Conservation (phyloP, 805 yeast genomes). For the Suhomyces pyralidae region DNA sequence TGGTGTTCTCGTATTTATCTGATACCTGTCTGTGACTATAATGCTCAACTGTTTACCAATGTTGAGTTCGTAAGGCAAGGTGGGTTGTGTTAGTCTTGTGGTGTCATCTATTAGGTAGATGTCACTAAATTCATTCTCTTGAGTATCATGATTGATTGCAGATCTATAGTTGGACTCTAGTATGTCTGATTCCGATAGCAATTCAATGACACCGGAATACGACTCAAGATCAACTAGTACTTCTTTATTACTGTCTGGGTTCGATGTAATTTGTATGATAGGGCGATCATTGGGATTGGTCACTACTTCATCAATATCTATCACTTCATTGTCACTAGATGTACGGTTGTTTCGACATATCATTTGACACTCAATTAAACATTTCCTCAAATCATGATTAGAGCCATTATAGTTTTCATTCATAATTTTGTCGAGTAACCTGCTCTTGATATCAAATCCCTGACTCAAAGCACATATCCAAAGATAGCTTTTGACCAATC, state of each 20-base stretch:
- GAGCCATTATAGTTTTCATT: slow-evolving; percentile 14
- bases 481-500: slow-evolving; percentile 34
- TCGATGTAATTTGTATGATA: background rate
- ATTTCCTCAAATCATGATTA: slow-evolving; percentile 45
- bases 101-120: slow-evolving; percentile 33
- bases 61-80: slow-evolving; percentile 40
- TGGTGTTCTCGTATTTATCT: background rate
- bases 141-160: slow-evolving; percentile 20
- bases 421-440: slow-evolving; percentile 26
- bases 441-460: slow-evolving; percentile 31
- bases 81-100: slow-evolving; percentile 20
- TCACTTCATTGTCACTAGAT: background rate
- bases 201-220: slow-evolving; percentile 17
- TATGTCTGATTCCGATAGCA: slow-evolving; percentile 28
- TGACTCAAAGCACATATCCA: slow-evolving; percentile 37
- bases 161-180: slow-evolving; percentile 25
- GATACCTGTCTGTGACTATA: background rate
- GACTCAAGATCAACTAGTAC: slow-evolving; percentile 3
- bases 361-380: slow-evolving; percentile 45
- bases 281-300: background rate
- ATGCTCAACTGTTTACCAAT: slow-evolving; percentile 20
- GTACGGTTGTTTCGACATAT: slow-evolving; percentile 21
- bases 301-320: background rate
- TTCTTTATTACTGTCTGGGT: background rate
- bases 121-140: slow-evolving; percentile 35